Conservation (phyloP, 2,329 filamentous ascomycete genomes). For the Verticillium zaregamsianum region DNA sequence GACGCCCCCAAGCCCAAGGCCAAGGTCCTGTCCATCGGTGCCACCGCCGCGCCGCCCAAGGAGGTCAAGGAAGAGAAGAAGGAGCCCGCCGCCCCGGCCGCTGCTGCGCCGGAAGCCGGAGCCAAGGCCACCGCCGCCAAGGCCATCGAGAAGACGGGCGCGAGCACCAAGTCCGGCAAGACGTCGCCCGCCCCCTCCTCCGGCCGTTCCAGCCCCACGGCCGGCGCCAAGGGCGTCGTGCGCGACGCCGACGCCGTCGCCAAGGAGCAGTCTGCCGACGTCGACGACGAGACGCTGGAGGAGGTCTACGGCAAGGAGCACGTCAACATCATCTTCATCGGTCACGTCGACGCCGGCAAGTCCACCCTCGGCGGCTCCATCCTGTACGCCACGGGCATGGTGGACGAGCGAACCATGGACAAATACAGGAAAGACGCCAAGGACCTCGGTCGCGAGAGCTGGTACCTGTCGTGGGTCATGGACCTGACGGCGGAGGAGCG, state of each 20-base stretch:
- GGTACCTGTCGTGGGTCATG: slow-evolving; percentile 98
- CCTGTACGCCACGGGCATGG: slow-evolving; percentile 92
- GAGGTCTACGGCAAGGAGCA: slow-evolving; percentile 95
- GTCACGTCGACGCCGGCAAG: slow-evolving; percentile 97
- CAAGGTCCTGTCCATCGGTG: slow-evolving; percentile 42
- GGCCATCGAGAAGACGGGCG: slow-evolving; percentile 87
- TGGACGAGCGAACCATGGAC: slow-evolving; percentile 97
- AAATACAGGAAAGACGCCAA: slow-evolving; percentile 98
- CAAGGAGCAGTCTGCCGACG: slow-evolving; percentile 74
- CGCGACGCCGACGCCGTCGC: slow-evolving; percentile 80
- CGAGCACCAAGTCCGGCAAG: slow-evolving; percentile 58
- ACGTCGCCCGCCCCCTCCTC: slow-evolving; percentile 79
- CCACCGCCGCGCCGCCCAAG: slow-evolving; percentile 27
- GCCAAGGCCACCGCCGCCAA: slow-evolving; percentile 84
- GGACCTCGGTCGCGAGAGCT: slow-evolving; percentile 92
- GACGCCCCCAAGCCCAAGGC: slow-evolving; percentile 52
- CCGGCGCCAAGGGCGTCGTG: slow-evolving; percentile 41
- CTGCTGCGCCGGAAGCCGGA: slow-evolving; percentile 55
- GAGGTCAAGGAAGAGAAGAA: slow-evolving; percentile 44
- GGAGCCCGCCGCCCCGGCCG: slow-evolving; percentile 27
- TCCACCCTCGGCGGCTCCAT: slow-evolving; percentile 93
- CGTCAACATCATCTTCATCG: slow-evolving; percentile 95
- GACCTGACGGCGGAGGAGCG: slow-evolving; percentile 97
- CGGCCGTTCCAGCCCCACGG: slow-evolving; percentile 76
- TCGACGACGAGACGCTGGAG: slow-evolving; percentile 69